Conservation (phyloP, 1,139 yeast species). For the Magnusiomyces fungicola region DNA sequence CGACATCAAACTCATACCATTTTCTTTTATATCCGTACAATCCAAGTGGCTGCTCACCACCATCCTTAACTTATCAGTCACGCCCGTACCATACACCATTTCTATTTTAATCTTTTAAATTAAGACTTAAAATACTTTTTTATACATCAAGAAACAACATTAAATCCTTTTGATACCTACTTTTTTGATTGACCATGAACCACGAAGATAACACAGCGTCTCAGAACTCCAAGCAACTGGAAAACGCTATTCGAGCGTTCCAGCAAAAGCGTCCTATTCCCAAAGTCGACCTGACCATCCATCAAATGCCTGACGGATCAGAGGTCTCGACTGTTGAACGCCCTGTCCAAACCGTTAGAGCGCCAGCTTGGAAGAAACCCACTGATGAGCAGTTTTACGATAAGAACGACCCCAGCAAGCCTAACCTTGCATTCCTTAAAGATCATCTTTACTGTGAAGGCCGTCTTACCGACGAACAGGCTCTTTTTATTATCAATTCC, state of each 20-base stretch:
- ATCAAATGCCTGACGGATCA: conserved; percentile 65
- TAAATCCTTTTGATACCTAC: no score
- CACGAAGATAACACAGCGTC: conserved; percentile 10
- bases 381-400: conserved; percentile 61
- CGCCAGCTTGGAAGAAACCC: conserved; percentile 65
- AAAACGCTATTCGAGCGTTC: conserved; percentile 71
- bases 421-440: conserved; percentile 63
- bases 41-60: no score
- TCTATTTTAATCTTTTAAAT: no score
- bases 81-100: no score
- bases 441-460: conserved; percentile 80
- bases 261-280: conserved; percentile 42
- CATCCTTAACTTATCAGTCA: no score
- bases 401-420: conserved; percentile 44
- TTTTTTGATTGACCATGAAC: no score
- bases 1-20: no score
- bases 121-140: no score
- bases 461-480: conserved; percentile 65
- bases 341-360: conserved; percentile 53
- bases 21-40: no score
- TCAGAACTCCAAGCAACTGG: conserved; percentile 26
- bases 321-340: conserved; percentile 60
- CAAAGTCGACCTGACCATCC: conserved; percentile 44
- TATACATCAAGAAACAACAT: no score
- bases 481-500: conserved; percentile 53